Base-by-base conservation (phyloP, 2,329 filamentous ascomycete species). In the Mycosphaerelloides madeirae region DNA sequence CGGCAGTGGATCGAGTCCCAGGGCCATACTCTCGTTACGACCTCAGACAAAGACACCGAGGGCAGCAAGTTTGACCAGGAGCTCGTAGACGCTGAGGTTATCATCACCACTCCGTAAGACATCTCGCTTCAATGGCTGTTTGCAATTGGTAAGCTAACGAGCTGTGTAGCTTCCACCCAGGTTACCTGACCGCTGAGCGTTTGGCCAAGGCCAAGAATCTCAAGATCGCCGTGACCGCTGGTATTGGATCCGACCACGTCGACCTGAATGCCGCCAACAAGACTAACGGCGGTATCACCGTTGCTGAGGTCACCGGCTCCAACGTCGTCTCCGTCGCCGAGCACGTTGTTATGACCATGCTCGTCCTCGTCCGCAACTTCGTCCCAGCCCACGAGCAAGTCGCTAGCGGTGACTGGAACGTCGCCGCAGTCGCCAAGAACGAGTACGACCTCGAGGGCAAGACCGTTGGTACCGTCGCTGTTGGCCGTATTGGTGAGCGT, bases 291-390 rank as follows among this genome's bases (percentile, higher is more conserved):
- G 93, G 93, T 67, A 75, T 97, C 74, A 98, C 90, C 60, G 93
- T 98, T 52, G 90, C 89, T 54, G 93, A 98, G 72, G 93, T 98
- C 56, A 98, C 93, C 8, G 93, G 93, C 66, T 94, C 86, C 74
- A 98, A 98, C 70, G 93, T 98, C 62, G 90, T 96, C 62, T 97
- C 93, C 40, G 93, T 98, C 54, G 93, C 93, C 49, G 93, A 98
- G 81, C 93, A 98, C 75, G 93, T 98, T 61, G 74, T 98, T 74
- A 97, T 98, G 93, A 98, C 93, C 69, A 97, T 97, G 72, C 85
- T 98, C 41, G 72, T 84, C 55, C 84, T 98, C 42, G 84, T 97
- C 69, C 90, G 93, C 76, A 98, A 98, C 84, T 98, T 96, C 66
- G 89, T 95, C 42, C 93, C 93, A 57, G 90, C 93, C 42, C 93